These are phyloP conservation scores for Ammopiptanthus mongolicus DNA, from an alignment of 306 rosid species.

Conservation along the genomic window DNA sequence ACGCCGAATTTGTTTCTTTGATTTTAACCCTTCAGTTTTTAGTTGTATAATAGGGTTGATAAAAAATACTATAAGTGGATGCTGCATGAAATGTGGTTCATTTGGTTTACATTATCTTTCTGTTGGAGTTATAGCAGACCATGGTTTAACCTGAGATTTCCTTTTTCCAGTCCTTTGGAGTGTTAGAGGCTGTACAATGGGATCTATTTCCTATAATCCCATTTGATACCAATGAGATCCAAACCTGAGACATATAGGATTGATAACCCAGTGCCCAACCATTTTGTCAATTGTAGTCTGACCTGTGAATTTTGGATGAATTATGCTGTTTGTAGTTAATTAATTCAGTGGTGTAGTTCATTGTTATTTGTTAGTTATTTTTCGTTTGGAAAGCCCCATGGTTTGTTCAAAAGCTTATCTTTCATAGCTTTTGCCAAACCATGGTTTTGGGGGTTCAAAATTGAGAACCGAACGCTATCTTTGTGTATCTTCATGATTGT, in stretches of 20 bases:
- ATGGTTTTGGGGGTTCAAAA: not conserved
- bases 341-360: slow-evolving; percentile 4
- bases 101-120: not conserved
- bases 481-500: slow-evolving; percentile 11
- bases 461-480: not conserved
- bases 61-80: not conserved
- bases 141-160: not conserved
- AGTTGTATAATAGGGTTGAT: not conserved
- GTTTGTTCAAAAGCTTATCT: not conserved
- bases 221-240: not conserved
- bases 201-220: not conserved
- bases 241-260: not conserved
- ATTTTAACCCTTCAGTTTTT: not conserved
- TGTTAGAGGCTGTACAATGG: not conserved
- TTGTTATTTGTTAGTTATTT: not conserved
- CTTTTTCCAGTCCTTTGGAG: not conserved
- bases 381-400: no score
- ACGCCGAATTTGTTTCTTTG: not conserved
- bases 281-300: not conserved
- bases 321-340: not conserved
- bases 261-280: not conserved
- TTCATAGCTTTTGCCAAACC: not conserved
- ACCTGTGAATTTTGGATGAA: not conserved
- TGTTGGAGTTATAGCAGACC: slow-evolving; percentile 15
- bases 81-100: slow-evolving; percentile 14